phyloP scores from a whole-genome alignment of 2,329 filamentous ascomycete genomes.

The Blumeria graminis region DNA sequence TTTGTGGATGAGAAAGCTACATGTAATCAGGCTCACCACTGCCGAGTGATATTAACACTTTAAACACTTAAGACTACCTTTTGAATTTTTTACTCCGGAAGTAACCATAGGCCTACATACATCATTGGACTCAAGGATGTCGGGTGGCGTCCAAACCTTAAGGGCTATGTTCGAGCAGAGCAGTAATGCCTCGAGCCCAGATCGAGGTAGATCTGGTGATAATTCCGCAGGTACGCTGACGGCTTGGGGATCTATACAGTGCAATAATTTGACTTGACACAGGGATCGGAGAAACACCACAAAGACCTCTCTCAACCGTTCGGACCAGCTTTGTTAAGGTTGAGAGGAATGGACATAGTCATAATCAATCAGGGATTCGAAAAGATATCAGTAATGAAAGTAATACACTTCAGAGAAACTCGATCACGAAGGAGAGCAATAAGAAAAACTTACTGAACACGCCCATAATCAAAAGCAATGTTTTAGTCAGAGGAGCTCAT shows the following conservation, averaged over 20 bases:
- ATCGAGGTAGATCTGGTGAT: slow-evolving; percentile 45
- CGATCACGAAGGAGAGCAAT: slow-evolving; percentile 11
- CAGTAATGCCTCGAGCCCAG: slow-evolving; percentile 26
- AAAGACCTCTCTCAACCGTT: slow-evolving; percentile 48
- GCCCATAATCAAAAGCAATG: neutral
- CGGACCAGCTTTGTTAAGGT: slow-evolving; percentile 53
- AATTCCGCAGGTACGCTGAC: slow-evolving; percentile 20
- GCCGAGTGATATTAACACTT: too few species aligned
- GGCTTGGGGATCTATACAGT: neutral
- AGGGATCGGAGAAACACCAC: slow-evolving; percentile 16
- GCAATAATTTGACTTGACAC: neutral
- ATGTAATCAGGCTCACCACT: too few species aligned
- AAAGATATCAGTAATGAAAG: slow-evolving; percentile 15
- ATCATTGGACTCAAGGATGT: slow-evolving; percentile 5
- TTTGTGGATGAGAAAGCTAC: too few species aligned
- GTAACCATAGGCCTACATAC: too few species aligned
- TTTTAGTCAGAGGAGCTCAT: too few species aligned
- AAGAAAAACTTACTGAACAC: slow-evolving; percentile 5
- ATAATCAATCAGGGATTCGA: slow-evolving; percentile 19
- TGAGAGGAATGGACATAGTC: slow-evolving; percentile 24
- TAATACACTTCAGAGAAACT: slow-evolving; percentile 11
- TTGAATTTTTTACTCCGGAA: too few species aligned
- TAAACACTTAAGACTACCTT: too few species aligned
- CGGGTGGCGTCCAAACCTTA: slow-evolving; percentile 30
- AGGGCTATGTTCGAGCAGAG: slow-evolving; percentile 62